A percentile compares a stretch with the other conserved stretches of the same genome.
Evolutionary conservation across 2,329 filamentous ascomycete species (phyloP).

Genomic region (Penicillium sp.): DNA sequence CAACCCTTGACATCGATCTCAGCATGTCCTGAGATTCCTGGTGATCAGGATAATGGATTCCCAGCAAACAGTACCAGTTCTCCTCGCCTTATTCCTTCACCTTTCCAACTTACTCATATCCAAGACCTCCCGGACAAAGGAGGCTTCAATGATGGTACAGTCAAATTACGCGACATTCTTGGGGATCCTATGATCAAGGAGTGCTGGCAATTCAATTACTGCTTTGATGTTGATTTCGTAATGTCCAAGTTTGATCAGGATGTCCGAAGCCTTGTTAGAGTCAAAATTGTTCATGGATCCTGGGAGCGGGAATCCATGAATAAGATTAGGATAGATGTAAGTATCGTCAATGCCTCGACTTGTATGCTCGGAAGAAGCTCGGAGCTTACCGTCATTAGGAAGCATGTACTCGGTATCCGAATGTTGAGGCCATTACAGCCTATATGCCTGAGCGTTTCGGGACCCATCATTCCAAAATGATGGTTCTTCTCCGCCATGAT

Average conservation of each 20-base stretch:
- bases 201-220: conserved; percentile 59
- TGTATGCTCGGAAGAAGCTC: background rate
- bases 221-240: conserved; percentile 59
- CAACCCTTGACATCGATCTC: background rate
- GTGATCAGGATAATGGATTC: background rate
- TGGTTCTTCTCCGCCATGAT: conserved; percentile 77
- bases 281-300: conserved; percentile 64
- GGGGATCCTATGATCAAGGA: conserved; percentile 71
- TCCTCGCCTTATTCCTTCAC: conserved; percentile 49
- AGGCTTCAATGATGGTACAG: conserved; percentile 63
- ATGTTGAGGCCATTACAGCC: conserved; percentile 70
- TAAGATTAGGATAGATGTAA: conserved; percentile 58
- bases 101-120: conserved; percentile 71
- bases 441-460: conserved; percentile 83
- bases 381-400: conserved; percentile 47
- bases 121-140: conserved; percentile 58
- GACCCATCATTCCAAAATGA: conserved; percentile 85
- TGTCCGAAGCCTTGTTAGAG: conserved; percentile 51
- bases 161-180: conserved; percentile 67
- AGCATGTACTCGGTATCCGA: conserved; percentile 60
- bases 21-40: conserved; percentile 3
- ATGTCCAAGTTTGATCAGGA: conserved; percentile 62
- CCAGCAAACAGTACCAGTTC: background rate
- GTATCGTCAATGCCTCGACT: background rate
- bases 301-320: conserved; percentile 68